A percentile compares a stretch with the other conserved stretches of the same genome.
phyloP scores from a whole-genome alignment of 768 basidiomycete genomes.

The Tylopilus felleus region DNA sequence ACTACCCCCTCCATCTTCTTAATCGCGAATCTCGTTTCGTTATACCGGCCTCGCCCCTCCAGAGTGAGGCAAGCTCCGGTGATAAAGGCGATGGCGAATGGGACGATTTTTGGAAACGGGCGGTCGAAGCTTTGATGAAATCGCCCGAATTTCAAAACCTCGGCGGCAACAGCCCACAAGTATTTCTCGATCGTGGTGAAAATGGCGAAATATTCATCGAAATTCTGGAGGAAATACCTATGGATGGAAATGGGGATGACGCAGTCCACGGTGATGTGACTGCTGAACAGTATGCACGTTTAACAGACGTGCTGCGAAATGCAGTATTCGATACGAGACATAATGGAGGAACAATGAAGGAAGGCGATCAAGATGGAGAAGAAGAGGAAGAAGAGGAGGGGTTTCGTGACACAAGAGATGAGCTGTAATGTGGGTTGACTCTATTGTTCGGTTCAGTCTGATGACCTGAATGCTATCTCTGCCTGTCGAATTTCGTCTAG shows the following conservation, averaged over 20 bases:
- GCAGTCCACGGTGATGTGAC: conserved; percentile 29
- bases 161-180: conserved; percentile 30
- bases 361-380: conserved; percentile 21
- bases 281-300: conserved; percentile 39
- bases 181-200: conserved; percentile 42
- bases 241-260: conserved; percentile 29
- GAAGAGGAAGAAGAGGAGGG: conserved; percentile 34
- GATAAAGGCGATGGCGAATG: conserved; percentile 17
- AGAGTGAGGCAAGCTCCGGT: conserved; percentile 14
- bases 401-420: conserved; percentile 28
- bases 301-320: conserved; percentile 50
- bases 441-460: conserved; percentile 11
- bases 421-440: conserved; percentile 31
- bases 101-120: conserved; percentile 28
- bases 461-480: conserved; percentile 15
- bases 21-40: conserved; percentile 47
- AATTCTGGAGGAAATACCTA: conserved; percentile 43
- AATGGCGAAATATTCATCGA: conserved; percentile 42
- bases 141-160: conserved; percentile 30
- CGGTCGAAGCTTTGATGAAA: conserved; percentile 29
- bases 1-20: conserved; percentile 54
- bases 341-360: conserved; percentile 26
- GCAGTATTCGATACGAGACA: conserved; percentile 50
- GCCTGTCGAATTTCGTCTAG: conserved; percentile 6
- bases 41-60: conserved; percentile 31